Conservation (phyloP, 768 basidiomycete species). For the Lactarius indigo region DNA sequence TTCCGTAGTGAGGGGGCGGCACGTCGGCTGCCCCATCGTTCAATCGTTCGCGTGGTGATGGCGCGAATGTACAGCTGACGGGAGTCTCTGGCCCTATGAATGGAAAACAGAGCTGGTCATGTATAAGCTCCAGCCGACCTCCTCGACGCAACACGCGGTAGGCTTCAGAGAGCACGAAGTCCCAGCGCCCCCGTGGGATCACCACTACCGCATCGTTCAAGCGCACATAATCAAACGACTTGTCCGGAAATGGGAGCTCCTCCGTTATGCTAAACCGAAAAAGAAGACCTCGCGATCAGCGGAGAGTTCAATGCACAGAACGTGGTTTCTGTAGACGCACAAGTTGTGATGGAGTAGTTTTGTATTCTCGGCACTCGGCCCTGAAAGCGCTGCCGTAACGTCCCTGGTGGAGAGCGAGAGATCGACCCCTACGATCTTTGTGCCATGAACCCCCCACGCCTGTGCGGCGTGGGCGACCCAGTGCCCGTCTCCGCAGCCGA, state of each 20-base stretch:
- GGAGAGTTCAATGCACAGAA: neutral
- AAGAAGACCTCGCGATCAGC: slow-evolving; percentile 1
- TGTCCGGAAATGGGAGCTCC: slow-evolving; percentile 56
- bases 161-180: slow-evolving; percentile 53
- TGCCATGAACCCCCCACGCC: slow-evolving; percentile 50
- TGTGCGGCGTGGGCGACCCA: slow-evolving; percentile 65
- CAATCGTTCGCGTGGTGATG: neutral
- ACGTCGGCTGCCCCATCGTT: neutral
- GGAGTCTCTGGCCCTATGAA: slow-evolving; percentile 37
- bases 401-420: slow-evolving; percentile 40
- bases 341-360: slow-evolving; percentile 62
- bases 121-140: slow-evolving; percentile 70
- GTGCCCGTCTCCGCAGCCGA: slow-evolving; percentile 70
- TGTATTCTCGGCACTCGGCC: slow-evolving; percentile 37
- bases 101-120: slow-evolving; percentile 68
- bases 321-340: slow-evolving; percentile 40
- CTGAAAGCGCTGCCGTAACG: slow-evolving; percentile 14
- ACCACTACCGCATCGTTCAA: slow-evolving; percentile 65
- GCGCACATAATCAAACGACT: slow-evolving; percentile 67
- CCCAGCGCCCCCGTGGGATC: slow-evolving; percentile 61
- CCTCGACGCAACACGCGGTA: slow-evolving; percentile 55
- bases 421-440: slow-evolving; percentile 64
- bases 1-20: neutral
- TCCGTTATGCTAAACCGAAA: slow-evolving; percentile 44
- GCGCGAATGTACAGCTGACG: slow-evolving; percentile 11